phyloP scores from a whole-genome alignment of 495 filamentous ascomycete genomes.

The Penicillium nucicola region DNA sequence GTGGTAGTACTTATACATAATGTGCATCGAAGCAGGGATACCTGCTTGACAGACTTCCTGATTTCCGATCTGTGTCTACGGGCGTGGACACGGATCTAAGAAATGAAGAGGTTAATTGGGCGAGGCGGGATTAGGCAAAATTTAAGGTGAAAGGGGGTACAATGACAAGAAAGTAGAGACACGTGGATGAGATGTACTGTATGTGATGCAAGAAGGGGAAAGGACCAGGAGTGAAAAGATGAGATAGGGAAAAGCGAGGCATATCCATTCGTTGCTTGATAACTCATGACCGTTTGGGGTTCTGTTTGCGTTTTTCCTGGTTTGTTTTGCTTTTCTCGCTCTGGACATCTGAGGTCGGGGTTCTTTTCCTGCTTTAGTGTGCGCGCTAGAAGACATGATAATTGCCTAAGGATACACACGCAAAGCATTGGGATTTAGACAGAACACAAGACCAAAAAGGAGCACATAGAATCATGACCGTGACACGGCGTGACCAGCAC shows the following conservation, averaged over 20 bases:
- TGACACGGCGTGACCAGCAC: constrained; percentile 42
- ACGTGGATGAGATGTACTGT: constrained; percentile 7
- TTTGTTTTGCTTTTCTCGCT: constrained; percentile 3
- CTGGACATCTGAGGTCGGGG: background rate
- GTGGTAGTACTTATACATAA: constrained; percentile 4
- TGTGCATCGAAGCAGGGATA: background rate
- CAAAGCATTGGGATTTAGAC: constrained; percentile 12
- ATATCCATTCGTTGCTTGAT: constrained; percentile 33
- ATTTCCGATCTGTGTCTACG: too few species aligned
- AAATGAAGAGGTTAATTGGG: background rate
- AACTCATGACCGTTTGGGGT: constrained; percentile 25
- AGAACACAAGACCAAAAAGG: constrained; percentile 7
- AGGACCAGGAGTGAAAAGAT: constrained; percentile 3
- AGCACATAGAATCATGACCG: constrained; percentile 13
- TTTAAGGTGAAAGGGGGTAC: constrained; percentile 12
- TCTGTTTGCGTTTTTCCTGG: constrained; percentile 5
- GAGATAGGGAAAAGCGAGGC: constrained; percentile 19
- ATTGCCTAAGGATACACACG: constrained; percentile 1
- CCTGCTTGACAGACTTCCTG: too few species aligned
- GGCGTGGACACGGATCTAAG: background rate
- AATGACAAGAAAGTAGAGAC: constrained; percentile 16
- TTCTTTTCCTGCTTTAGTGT: constrained; percentile 1
- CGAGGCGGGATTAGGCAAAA: constrained; percentile 20
- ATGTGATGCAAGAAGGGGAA: constrained; percentile 13
- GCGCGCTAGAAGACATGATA: background rate